phyloP scores from a whole-genome alignment of 257 asterid genomes.

The Solanum etuberosum region DNA sequence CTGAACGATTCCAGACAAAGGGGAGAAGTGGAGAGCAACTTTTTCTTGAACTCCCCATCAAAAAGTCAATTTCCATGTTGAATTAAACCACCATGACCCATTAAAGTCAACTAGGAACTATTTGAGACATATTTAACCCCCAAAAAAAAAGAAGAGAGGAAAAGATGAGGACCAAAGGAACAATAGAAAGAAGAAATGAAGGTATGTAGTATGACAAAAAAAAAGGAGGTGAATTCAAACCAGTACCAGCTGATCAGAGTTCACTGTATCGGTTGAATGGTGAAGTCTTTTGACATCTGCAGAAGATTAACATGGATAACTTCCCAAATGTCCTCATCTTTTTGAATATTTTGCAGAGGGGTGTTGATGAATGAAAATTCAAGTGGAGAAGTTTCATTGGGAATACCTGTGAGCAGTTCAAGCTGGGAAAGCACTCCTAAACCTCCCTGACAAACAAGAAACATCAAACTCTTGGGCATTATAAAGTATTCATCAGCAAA shows the following conservation, averaged over 20 bases:
- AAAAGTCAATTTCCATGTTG: not conserved
- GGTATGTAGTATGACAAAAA: not conserved
- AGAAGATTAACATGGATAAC: slow-evolving; percentile 7
- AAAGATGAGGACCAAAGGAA: not conserved
- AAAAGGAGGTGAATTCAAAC: not conserved
- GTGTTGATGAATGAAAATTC: not conserved
- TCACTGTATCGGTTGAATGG: slow-evolving; percentile 8
- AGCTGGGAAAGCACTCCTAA: slow-evolving; percentile 47
- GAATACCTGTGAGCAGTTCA: slow-evolving; percentile 46
- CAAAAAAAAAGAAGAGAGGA: not conserved
- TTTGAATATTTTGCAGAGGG: not conserved
- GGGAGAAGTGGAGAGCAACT: not conserved
- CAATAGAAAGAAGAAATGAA: not conserved
- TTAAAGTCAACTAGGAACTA: not conserved
- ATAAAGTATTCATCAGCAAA: not conserved
- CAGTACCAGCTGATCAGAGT: slow-evolving; percentile 30
- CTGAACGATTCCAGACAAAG: not conserved
- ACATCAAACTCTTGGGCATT: not conserved
- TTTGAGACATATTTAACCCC: not conserved
- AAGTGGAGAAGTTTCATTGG: not conserved
- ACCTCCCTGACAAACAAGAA: slow-evolving; percentile 30
- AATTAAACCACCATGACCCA: not conserved
- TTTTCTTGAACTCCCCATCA: not conserved
- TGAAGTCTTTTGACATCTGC: slow-evolving; percentile 36
- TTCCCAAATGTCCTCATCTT: not conserved